Evolutionary conservation across 768 basidiomycete genomes (phyloP), one percentile per base, ranked within the genome.

Genomic region (Trametes cinnabarina): DNA sequence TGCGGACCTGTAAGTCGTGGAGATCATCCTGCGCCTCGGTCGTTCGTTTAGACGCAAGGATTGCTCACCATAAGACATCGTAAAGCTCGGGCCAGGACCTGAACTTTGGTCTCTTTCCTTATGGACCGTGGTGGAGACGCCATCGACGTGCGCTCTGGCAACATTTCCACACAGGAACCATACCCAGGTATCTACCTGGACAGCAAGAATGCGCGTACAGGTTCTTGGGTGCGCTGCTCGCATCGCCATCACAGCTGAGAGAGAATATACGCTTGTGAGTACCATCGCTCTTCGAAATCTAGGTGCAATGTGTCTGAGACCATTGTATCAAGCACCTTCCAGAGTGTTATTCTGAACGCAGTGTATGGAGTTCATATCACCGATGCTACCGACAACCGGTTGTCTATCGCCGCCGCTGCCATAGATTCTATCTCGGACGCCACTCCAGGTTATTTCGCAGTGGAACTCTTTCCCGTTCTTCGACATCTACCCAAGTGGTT

Each of bases 111-210:
- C 9, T 58, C 5, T 32, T 58, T 4, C 51, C 47, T 0, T 62
- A 62, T 41, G 56, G 61, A 8, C 37, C 47, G 15, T 39, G 51
- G 47, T 62, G 61, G 61, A n/a, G 61, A 42, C 23, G 40, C 3
- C 56, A 62, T 17, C 39, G 61, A 11, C 56, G 61, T 1, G 34
- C 42, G 12, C 41, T 62, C 20, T 56, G 55, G 55, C 56, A 62
- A 15, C 41, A 58, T 19, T 50, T 54, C 42, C n/a, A 58, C 12
- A 56, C 50, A 1, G 26, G 25, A 4, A 43, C 25, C 7, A 20
- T 55, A 42, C 7, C 22, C 4, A 30, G 17, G 3, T 62, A 54
- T 17, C 32, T 20, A 4, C 26, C 56, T 0, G 25, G 39, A 11
- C 55, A 51, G 25, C 46, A 22, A 1, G 40, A 9, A 2, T 42